Base-by-base conservation (phyloP, 495 filamentous ascomycete species). In the Aspergillus heteromorphus region DNA sequence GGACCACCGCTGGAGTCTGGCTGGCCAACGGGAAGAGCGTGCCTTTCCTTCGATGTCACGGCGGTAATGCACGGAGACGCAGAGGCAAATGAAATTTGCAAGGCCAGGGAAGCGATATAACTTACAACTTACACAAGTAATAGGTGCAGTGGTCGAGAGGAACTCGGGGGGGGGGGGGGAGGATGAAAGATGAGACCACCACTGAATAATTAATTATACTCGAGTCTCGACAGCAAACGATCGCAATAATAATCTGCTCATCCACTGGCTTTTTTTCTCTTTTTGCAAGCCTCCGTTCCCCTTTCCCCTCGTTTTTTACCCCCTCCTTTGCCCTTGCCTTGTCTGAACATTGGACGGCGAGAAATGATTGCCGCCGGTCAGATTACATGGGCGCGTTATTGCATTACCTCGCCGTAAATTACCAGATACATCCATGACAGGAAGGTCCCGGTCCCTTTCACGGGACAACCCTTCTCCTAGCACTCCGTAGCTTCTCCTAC, bases 11-110 rank as follows among this genome's bases (percentile, higher is more conserved):
- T 45, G 47, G 41, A 31, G 45, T 40, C 56, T 50, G 40, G 47
- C 38, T 34, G 49, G 41, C 55, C 54, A 49, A 58, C 51, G 20
- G 48, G 45, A 38, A 29, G 31, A 51, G 48, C 29, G 58, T 60
- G 53, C 58, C 53, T 62, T 54, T 36, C 23, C 41, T 40, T 41
- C 27, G 5, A 40, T 51, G 25, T 52, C 27, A 30, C 30, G 40
- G 34, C 16, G 16, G 29, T 45, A 45, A 36, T 47, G 42, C 23
- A 47, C 14, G 43, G 2, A 16, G 13, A n/a, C n/a, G 10, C 11
- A n/a, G 43, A 47, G 23, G 11, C 21, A 47, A 29, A 47, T 23
- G 21, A 29, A n/a, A 16, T 27, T 47, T 47, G 43, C 43, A 45
- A 25, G 10, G 18, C 9, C n/a, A 6, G 10, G 8, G 16, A 40